These are phyloP conservation scores for Dactylis glomerata DNA, from an alignment of 176 grass and related monocot genomes.

Conservation along the genomic window DNA sequence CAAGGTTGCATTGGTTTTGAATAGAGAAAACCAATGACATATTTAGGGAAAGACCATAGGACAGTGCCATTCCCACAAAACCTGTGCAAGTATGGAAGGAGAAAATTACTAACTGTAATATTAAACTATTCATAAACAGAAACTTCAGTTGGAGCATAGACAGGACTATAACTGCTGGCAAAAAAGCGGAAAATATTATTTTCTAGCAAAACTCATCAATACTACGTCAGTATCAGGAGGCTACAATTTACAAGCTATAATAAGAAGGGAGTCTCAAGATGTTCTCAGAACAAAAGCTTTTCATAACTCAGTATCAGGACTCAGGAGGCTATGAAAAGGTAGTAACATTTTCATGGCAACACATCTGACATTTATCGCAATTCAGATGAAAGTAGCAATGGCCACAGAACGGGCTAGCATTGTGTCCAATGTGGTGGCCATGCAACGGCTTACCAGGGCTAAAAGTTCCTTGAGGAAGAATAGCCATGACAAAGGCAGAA, in stretches of 20 bases:
- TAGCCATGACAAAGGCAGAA: no score
- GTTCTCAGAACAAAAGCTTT: background rate
- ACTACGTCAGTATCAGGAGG: background rate
- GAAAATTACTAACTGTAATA: background rate
- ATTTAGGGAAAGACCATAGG: slow-evolving; percentile 92
- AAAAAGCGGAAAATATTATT: background rate
- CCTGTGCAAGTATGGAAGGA: slow-evolving; percentile 37
- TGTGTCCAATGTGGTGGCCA: background rate
- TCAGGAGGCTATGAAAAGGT: background rate
- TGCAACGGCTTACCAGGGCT: background rate
- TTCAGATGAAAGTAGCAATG: background rate
- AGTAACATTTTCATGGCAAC: background rate
- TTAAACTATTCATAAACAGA: background rate
- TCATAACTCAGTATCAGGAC: background rate
- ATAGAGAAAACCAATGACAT: slow-evolving; percentile 69
- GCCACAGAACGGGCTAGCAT: background rate
- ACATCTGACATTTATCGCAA: background rate
- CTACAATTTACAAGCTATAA: background rate
- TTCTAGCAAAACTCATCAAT: no score
- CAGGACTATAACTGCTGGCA: background rate
- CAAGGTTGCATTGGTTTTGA: slow-evolving; percentile 76
- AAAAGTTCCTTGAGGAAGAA: no score
- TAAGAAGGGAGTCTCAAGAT: background rate
- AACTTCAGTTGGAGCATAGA: background rate
- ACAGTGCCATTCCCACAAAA: slow-evolving; percentile 92